Evolutionary conservation across 2,329 filamentous ascomycete genomes (phyloP), one percentile per base, ranked within the genome.

Genomic region (Cryphonectria naterciae): DNA sequence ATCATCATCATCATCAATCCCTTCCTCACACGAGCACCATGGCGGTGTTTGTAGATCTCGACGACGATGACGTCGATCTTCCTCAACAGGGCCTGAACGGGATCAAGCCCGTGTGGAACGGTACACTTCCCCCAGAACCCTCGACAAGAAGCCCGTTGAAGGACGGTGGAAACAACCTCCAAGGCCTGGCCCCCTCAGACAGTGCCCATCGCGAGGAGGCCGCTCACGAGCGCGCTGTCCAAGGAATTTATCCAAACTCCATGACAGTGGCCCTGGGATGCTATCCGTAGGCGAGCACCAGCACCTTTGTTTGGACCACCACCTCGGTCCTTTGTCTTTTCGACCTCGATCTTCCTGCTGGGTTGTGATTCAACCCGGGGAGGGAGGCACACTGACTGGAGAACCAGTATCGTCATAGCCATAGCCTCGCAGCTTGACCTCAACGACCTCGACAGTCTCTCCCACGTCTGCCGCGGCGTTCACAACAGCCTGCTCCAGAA

Each of bases 381-480:
- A 32, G 61, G 43, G 68, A 60, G 70, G 66, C 62, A 72, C 60
- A 72, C 74, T 73, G 70, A 73, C 73, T 70, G 68, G 68, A 64
- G 68, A 37, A 70, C 60, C 83, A 97, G 94, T 76, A 89, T 97
- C 78, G 89, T 93, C 75, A 88, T 90, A 74, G 88, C 91, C 76
- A 88, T 98, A 74, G 92, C 93, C 65, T 87, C 89, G 43, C 87
- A 88, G 75, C 89, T 98, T 79, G 95, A 98, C 79, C 88, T 97
- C 66, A 97, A 95, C 80, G 92, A 93, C 19, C 88, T 98, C 76
- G 91, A 97, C 80, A 90, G 91, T 74, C 88, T 98, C 28, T 93
- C 95, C 67, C 89, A 88, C 68, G 94, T 93, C 69, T 97, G 94
- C 79, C 92, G 92, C 67, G 90, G 93, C 77, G 89, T 97, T 74